A percentile compares a stretch with the other conserved stretches of the same genome.
phyloP scores from a whole-genome alignment of 2,329 filamentous ascomycete genomes.

The Didymellaceae sp. region DNA sequence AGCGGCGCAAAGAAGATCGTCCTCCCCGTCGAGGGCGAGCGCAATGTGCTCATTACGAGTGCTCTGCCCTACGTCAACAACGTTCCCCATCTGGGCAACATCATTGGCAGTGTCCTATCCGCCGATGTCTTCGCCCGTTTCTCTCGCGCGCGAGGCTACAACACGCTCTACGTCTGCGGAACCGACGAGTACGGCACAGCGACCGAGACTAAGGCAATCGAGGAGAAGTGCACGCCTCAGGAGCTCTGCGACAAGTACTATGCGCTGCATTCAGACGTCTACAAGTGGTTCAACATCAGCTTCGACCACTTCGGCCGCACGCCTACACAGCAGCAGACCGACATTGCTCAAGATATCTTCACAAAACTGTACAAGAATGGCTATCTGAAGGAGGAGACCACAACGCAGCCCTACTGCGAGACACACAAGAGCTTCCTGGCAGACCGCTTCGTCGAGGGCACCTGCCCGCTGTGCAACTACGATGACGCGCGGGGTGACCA shows the following conservation, averaged over 20 bases:
- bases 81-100: conserved; percentile 71
- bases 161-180: conserved; percentile 85
- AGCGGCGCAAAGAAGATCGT: conserved; percentile 52
- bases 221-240: conserved; percentile 81
- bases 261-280: conserved; percentile 85
- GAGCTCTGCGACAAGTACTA: conserved; percentile 93
- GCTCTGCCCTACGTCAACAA: conserved; percentile 87
- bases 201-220: conserved; percentile 92
- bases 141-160: conserved; percentile 78
- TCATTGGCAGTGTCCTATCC: conserved; percentile 68
- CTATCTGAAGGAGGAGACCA: conserved; percentile 84
- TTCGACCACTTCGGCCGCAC: conserved; percentile 97
- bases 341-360: conserved; percentile 94
- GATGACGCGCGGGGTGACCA: conserved; percentile 61
- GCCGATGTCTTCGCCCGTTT: conserved; percentile 81
- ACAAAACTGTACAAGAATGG: conserved; percentile 85
- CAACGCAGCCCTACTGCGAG: conserved; percentile 89
- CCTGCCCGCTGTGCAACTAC: conserved; percentile 72
- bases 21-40: conserved; percentile 64
- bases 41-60: conserved; percentile 88
- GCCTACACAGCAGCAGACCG: conserved; percentile 84
- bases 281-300: conserved; percentile 93
- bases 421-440: conserved; percentile 58
- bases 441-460: conserved; percentile 77
- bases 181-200: conserved; percentile 96